Evolutionary conservation across 1,284 basidiomycete genomes (phyloP), one percentile per base, ranked within the genome.

Genomic region (Cutaneotrichosporon sp.): DNA sequence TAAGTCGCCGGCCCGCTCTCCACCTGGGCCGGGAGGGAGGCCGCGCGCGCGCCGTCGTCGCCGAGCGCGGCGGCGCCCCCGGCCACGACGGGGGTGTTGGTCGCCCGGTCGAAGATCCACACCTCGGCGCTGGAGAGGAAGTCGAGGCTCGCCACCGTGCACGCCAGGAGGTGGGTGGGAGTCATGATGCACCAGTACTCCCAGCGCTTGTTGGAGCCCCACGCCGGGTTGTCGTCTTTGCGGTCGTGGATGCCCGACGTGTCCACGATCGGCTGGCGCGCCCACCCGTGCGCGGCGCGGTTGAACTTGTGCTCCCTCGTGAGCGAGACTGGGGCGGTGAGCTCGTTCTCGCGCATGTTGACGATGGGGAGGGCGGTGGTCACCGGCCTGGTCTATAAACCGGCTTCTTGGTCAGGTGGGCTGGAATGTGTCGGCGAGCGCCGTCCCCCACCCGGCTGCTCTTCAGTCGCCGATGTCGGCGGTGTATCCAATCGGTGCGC

Each of bases 151-250:
- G 59, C 59, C 6, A 64, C 20, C 18, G 53, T 55, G 31, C 57
- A 38, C 3, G 53, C 52, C 24, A 64, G 14, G 11, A 60, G 31
- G 59, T 64, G 63, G 18, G 47, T 53, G 42, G 63, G 63, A 31
- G 63, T 54, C n/a, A 64, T 14, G 18, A 64, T 25, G 42, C 56
- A 54, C 63, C 63, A 64, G 56, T 64, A 64, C 56, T 64, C 63
- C 63, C 63, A 64, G 7, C 63, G 63, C 56, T 56, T 50, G 59
- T 64, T 64, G 27, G 36, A 45, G 42, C 49, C 49, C 11, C 27
- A 34, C 18, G 34, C 49, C 20, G 20, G 20, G 8, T 51, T 53
- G 6, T 55, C 51, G 6, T 25, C 27, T 18, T 54, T 54, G n/a
- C 20, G 22, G 14, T 52, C 47, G 8, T 56, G 46, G 53, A 64